Base-by-base conservation (phyloP, 2,329 filamentous ascomycete species). In the Fusarium stilboides region DNA sequence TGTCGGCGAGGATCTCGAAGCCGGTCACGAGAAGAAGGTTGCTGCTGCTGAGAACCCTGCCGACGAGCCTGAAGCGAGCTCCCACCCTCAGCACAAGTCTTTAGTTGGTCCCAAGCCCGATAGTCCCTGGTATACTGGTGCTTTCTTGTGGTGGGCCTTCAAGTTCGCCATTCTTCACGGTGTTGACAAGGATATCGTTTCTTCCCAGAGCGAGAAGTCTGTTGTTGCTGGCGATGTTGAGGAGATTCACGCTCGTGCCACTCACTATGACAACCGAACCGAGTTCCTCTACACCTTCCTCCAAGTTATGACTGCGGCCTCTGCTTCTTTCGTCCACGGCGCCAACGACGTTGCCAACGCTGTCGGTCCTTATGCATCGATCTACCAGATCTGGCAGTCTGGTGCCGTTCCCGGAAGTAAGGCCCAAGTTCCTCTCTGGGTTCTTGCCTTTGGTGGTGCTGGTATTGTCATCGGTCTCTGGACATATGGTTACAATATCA, bases 311-410 rank as follows among this genome's bases (percentile, higher is more conserved):
- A 88, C 88, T 7, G 88, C 89, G 12, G 85, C 86, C 68, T 87
- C 88, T 33, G 86, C 88, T 15, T 89, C 88, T 5, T 90, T 91
- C 65, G 86, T 86, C 3, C 89, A 92, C 79, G 89, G 89, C 24
- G 88, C 88, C 69, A 92, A 91, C 76, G 89, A 91, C 64, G 86
- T 91, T 20, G 82, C 86, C 71, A 91, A 86, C 74, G 87, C 88
- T 28, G 84, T 89, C 56, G 88, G 88, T 1, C 89, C 89, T 2
- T 90, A 87, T 74, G 87, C 89, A 3, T 86, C 87, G 53, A 87
- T 91, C 72, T 91, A 84, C 78, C 80, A 86, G 63, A 86, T 89
- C 65, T 92, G 88, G 86, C 72, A 79, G 33, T 83, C 80, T 0
- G 87, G 85, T 3, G 74, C 72, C 0, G 75, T 88, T 2, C 76